Conservation (phyloP, 2,329 filamentous ascomycete genomes). For the Trichoderma harzianum region DNA sequence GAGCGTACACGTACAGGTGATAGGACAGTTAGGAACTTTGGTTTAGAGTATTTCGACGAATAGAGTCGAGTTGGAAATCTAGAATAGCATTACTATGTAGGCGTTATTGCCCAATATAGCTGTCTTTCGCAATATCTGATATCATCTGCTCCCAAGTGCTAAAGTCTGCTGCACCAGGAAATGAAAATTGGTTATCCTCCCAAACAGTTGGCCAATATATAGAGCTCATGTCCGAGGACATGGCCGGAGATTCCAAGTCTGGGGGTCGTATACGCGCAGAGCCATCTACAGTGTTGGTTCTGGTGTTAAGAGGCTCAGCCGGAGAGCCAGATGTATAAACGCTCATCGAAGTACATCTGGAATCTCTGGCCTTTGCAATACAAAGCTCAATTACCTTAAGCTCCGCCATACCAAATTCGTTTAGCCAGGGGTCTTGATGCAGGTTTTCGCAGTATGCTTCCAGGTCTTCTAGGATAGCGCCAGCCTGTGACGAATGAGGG, state of each 20-base stretch:
- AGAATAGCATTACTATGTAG: background rate
- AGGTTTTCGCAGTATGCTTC: constrained; percentile 7
- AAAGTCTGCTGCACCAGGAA: constrained; percentile 2
- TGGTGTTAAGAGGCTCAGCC: background rate
- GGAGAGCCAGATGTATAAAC: background rate
- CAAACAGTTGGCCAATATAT: constrained; percentile 13
- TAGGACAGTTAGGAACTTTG: background rate
- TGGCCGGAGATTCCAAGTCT: constrained; percentile 1
- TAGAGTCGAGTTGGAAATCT: background rate
- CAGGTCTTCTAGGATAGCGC: constrained; percentile 1
- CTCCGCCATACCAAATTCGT: constrained; percentile 9
- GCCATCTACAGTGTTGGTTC: background rate
- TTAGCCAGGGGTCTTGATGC: constrained; percentile 1
- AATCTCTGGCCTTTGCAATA: constrained; percentile 1
- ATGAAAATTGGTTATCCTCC: constrained; percentile 1
- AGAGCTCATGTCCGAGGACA: constrained; percentile 4
- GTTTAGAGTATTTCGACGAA: background rate
- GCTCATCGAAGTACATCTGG: background rate
- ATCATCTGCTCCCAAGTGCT: constrained; percentile 12
- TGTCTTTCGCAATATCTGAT: constrained; percentile 2
- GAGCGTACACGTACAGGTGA: too few species aligned
- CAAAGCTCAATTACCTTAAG: constrained; percentile 1
- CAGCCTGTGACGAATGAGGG: background rate
- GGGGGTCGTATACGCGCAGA: background rate
- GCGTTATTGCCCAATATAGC: background rate